Conservation (phyloP, 2,329 filamentous ascomycete genomes). For the Teratosphaeria zuluensis region DNA sequence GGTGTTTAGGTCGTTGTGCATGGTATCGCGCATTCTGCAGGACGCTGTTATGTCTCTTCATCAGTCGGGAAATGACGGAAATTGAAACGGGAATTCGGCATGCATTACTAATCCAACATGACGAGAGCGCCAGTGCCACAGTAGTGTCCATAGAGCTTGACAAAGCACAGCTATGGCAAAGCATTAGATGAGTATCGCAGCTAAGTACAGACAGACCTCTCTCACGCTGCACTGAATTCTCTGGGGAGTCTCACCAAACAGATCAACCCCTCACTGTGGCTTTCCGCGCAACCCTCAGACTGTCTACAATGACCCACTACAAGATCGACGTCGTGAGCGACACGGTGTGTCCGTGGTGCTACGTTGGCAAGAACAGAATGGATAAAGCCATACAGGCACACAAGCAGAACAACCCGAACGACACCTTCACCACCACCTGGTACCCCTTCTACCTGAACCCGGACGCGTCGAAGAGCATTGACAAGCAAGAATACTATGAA, state of each 20-base stretch:
- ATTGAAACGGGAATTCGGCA: not conserved
- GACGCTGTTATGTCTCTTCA: too few species aligned
- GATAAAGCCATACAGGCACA: slow-evolving; percentile 57
- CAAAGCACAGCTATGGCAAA: not conserved
- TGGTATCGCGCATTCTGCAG: too few species aligned
- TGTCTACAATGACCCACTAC: slow-evolving; percentile 54
- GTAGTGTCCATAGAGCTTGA: not conserved
- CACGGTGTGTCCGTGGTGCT: slow-evolving; percentile 68
- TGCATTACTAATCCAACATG: not conserved
- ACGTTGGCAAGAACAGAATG: slow-evolving; percentile 68
- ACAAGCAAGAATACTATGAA: slow-evolving; percentile 50
- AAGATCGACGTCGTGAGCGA: slow-evolving; percentile 72
- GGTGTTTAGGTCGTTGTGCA: too few species aligned
- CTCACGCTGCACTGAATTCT: not conserved
- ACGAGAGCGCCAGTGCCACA: not conserved
- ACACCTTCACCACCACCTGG: slow-evolving; percentile 68
- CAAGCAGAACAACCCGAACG: slow-evolving; percentile 47
- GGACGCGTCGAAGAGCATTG: slow-evolving; percentile 42
- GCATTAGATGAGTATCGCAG: not conserved
- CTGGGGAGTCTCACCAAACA: not conserved
- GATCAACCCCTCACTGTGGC: slow-evolving; percentile 2
- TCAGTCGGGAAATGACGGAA: not conserved
- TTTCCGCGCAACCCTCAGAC: slow-evolving; percentile 5
- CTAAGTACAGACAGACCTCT: not conserved
- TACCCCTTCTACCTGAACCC: slow-evolving; percentile 74